phyloP scores from a whole-genome alignment of 2,329 filamentous ascomycete genomes.

The Colletotrichum gloeosporioides region DNA sequence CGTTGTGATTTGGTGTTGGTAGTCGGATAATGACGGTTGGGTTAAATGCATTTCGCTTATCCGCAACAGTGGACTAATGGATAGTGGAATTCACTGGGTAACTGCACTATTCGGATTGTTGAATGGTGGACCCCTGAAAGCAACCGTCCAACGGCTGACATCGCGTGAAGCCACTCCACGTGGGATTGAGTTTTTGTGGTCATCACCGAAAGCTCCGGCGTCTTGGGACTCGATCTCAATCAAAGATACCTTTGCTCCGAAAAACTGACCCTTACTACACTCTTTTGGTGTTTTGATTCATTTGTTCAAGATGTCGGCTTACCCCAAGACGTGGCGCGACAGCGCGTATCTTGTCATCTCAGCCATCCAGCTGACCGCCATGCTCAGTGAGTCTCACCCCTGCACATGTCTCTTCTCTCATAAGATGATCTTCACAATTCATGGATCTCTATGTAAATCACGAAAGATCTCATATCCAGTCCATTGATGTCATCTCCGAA shows the following conservation, averaged over 20 bases:
- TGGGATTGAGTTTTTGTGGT: neutral
- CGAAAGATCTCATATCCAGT: neutral
- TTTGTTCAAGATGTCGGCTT: neutral
- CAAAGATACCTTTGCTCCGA: neutral
- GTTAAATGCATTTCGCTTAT: neutral
- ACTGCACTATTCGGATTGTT: rapidly evolving
- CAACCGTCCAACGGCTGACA: neutral
- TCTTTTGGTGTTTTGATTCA: neutral
- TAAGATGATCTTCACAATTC: neutral
- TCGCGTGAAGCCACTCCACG: neutral
- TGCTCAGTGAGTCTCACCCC: constrained; percentile 21
- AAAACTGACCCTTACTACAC: neutral
- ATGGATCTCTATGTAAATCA: neutral
- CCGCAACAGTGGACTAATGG: rapidly evolving
- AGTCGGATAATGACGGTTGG: neutral
- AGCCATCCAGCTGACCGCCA: constrained; percentile 30
- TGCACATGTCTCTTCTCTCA: neutral
- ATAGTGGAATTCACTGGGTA: neutral
- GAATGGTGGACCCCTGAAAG: neutral
- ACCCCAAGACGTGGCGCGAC: constrained; percentile 29
- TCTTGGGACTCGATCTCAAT: neutral
- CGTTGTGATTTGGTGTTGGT: neutral
- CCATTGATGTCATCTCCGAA: neutral
- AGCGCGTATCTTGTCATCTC: constrained; percentile 40
- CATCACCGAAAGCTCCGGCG: neutral